Base-by-base conservation (phyloP, 257 asterid species). In the Forsythia suspensa region DNA sequence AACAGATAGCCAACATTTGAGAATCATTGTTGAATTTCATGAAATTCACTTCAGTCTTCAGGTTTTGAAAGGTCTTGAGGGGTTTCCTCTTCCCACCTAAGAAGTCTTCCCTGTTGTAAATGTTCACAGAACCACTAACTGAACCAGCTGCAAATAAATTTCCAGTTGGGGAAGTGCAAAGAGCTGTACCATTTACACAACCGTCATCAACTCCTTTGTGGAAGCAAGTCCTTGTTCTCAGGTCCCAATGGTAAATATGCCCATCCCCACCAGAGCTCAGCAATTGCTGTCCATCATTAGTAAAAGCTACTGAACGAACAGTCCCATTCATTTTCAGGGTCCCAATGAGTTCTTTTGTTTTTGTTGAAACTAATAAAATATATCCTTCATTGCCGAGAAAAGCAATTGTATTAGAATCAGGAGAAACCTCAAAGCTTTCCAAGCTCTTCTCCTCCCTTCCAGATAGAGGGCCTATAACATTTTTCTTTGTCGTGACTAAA, bases 381-480 rank as follows among this genome's bases (percentile, higher is more conserved):
- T 87, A 86, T 74, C 99, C 99, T 83, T 94, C 97, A 8, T 94
- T 94, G 73, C 99, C 99, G 39, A 92, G 80, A 86, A 96, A 96
- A 6, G 97, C 98, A 36, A 96, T 89, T 12, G 92, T 91, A 3
- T 77, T 85, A 18, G 97, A 94, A 85, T 96, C 97, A n/a, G 98
- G 99, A 39, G 98, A 91, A 59, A 94, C 92, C 81, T 94, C 98
- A 65, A 96, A 96, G n/a, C 82, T 43, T 80, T 96, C 99, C 84
- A 94, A 73, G 88, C 99, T 96, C 84, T 91, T 96, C 83, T 96
- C 99, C n/a, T 96, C 99, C 77, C 99, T 87, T 55, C 99, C 99
- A 0, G 79, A 81, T 51, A 96, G 85, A 5, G 98, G 99, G 52
- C 97, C 95, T 3, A 96, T 87, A 80, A 83, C 91, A 80, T 91